A percentile compares a stretch with the other conserved stretches of the same genome.
Evolutionary conservation across 164 flowering plant genomes (phyloP).

Genomic region (Aristolochia fimbriata): DNA sequence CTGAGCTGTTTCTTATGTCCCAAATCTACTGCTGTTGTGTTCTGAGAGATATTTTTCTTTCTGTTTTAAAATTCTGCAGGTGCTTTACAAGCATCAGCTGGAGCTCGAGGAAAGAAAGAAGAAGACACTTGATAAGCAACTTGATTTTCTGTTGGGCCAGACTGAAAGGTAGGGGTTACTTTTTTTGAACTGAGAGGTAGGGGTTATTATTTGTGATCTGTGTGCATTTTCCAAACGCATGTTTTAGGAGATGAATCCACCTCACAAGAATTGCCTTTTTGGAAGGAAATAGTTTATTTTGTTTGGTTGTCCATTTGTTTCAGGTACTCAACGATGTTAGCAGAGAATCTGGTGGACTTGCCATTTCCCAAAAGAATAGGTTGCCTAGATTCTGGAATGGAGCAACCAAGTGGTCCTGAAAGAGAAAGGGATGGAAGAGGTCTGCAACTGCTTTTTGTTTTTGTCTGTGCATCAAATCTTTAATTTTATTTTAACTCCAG

Average conservation of each 20-base stretch:
- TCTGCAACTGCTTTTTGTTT: neutral
- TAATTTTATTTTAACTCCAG: neutral
- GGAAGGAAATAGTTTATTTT: neutral
- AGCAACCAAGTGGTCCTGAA: slow-evolving; percentile 16
- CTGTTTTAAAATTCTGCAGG: slow-evolving; percentile 35
- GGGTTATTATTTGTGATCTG: neutral
- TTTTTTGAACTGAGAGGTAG: too few relatives aligned
- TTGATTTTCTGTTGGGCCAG: slow-evolving; percentile 92
- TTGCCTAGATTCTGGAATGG: slow-evolving; percentile 16
- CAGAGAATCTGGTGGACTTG: slow-evolving; percentile 78
- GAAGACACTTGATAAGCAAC: slow-evolving; percentile 90
- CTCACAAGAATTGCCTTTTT: neutral
- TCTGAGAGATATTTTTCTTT: neutral
- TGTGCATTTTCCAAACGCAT: neutral
- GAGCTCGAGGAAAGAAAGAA: slow-evolving; percentile 90
- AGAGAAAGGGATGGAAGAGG: slow-evolving; percentile 17
- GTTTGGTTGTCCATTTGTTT: slow-evolving; percentile 6
- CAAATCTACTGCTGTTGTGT: neutral
- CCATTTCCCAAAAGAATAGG: slow-evolving; percentile 22
- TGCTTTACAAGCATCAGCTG: slow-evolving; percentile 88
- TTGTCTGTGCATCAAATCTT: neutral
- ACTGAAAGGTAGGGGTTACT: slow-evolving; percentile 96
- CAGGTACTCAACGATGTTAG: slow-evolving; percentile 99
- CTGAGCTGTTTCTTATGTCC: neutral
- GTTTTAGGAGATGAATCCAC: neutral